Conservation (phyloP, 768 basidiomycete genomes). For the Pleurotus eryngii region DNA sequence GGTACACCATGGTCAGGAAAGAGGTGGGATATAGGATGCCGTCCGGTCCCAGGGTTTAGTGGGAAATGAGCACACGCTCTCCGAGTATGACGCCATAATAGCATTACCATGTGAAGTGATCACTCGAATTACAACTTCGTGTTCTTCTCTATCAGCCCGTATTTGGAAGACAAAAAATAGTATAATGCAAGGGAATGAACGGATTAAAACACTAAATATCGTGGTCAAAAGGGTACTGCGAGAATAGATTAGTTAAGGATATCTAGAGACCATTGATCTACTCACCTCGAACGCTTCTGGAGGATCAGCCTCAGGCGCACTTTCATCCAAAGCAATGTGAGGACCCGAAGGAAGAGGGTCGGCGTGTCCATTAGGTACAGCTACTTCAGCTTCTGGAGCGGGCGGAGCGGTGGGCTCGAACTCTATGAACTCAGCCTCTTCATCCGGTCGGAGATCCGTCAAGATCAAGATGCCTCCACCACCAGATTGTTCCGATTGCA, state of each 20-base stretch:
- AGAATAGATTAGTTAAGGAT: constrained; percentile 17
- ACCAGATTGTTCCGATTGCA: constrained; percentile 59
- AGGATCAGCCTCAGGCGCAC: constrained; percentile 66
- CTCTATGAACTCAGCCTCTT: constrained; percentile 73
- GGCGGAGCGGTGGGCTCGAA: constrained; percentile 36
- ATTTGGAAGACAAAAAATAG: not conserved
- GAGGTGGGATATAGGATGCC: not conserved
- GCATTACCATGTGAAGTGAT: not conserved
- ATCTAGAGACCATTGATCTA: constrained; percentile 11
- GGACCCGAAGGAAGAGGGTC: constrained; percentile 32
- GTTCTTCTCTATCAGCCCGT: too few species aligned
- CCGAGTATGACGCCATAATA: too few species aligned
- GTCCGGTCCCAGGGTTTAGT: too few species aligned
- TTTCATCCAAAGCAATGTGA: constrained; percentile 71
- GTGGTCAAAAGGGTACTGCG: constrained; percentile 74
- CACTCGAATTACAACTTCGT: too few species aligned
- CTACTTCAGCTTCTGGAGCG: constrained; percentile 21
- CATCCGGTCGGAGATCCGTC: constrained; percentile 66
- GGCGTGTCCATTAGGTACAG: constrained; percentile 28
- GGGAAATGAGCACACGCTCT: too few species aligned
- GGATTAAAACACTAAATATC: constrained; percentile 39
- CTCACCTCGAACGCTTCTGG: constrained; percentile 85
- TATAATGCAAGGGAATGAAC: constrained; percentile 3
- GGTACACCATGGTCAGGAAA: constrained; percentile 14
- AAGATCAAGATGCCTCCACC: constrained; percentile 90